phyloP scores from a whole-genome alignment of 1,284 basidiomycete genomes.

The Ustilago sp. region DNA sequence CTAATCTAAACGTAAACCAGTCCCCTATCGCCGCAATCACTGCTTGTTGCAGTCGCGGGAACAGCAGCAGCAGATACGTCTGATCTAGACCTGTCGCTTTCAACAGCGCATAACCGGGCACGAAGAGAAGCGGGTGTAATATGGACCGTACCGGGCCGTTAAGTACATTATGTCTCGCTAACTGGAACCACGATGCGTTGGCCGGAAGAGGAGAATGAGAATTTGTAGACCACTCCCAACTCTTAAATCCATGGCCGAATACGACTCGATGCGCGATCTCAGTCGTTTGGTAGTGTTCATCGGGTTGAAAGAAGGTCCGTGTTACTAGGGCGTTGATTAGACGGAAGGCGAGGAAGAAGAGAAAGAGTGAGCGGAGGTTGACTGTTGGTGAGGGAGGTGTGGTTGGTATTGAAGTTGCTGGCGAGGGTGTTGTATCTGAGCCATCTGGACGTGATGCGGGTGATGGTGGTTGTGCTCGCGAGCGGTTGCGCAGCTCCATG shows the following conservation, averaged over 20 bases:
- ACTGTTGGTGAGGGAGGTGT: background rate
- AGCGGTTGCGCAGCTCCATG: constrained; percentile 15
- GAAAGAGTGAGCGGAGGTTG: constrained; percentile 22
- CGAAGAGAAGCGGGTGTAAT: constrained; percentile 74
- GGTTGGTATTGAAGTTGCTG: background rate
- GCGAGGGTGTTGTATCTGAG: background rate
- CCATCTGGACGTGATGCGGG: background rate
- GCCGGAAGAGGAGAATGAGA: background rate
- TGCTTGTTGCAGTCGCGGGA: constrained; percentile 84
- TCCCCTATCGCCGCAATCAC: constrained; percentile 84
- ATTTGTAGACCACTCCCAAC: constrained; percentile 87
- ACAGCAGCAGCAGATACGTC: constrained; percentile 61
- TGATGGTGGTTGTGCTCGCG: constrained; percentile 7
- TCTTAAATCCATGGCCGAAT: constrained; percentile 90
- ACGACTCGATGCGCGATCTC: constrained; percentile 90
- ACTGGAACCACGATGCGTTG: constrained; percentile 14
- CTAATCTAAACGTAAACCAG: constrained; percentile 78
- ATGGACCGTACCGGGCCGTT: constrained; percentile 69
- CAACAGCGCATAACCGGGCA: constrained; percentile 81
- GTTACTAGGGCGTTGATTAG: constrained; percentile 76
- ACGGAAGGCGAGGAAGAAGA: constrained; percentile 69
- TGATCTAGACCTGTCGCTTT: constrained; percentile 75
- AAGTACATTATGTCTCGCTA: constrained; percentile 18
- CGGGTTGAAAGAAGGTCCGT: constrained; percentile 93
- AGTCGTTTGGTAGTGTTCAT: constrained; percentile 95